These are phyloP conservation scores for Phytophthora foliorum DNA, from an alignment of 352 stramenopile species.

Conservation along the genomic window DNA sequence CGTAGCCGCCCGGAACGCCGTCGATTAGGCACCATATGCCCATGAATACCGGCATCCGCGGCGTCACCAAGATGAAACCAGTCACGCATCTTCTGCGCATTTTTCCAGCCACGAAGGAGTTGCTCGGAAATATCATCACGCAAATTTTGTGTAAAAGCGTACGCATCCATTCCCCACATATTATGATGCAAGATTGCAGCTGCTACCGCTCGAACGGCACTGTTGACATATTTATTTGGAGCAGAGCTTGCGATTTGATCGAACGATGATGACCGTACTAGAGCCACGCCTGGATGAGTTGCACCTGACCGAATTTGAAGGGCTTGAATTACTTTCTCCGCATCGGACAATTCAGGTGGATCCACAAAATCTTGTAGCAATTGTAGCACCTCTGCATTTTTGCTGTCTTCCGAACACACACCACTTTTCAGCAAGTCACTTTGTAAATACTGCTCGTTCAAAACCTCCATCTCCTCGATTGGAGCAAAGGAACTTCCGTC, in stretches of 20 bases:
- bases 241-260: slow-evolving; percentile 45
- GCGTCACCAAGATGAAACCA: slow-evolving; percentile 89
- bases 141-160: slow-evolving; percentile 68
- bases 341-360: slow-evolving; percentile 47
- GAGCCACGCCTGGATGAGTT: slow-evolving; percentile 16
- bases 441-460: slow-evolving; percentile 64
- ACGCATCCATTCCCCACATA: slow-evolving; percentile 90
- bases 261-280: slow-evolving; percentile 51
- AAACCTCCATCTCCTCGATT: slow-evolving; percentile 57
- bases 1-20: slow-evolving; percentile 49
- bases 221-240: slow-evolving; percentile 54
- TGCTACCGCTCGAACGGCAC: slow-evolving; percentile 73
- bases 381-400: slow-evolving; percentile 64
- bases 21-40: slow-evolving; percentile 39
- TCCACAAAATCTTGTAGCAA: slow-evolving; percentile 72
- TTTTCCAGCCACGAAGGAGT: slow-evolving; percentile 80
- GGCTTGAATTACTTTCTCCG: slow-evolving; percentile 54
- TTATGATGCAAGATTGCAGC: slow-evolving; percentile 89
- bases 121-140: slow-evolving; percentile 71
- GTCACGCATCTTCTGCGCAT: slow-evolving; percentile 89
- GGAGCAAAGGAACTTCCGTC: slow-evolving; percentile 57
- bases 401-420: slow-evolving; percentile 49
- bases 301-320: slow-evolving; percentile 45
- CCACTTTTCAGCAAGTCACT: slow-evolving; percentile 81
- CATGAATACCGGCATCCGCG: slow-evolving; percentile 59